Evolutionary conservation across 768 basidiomycete species (phyloP), one percentile per base, ranked within the genome.

Genomic region (Cystobasidium onofrii): DNA sequence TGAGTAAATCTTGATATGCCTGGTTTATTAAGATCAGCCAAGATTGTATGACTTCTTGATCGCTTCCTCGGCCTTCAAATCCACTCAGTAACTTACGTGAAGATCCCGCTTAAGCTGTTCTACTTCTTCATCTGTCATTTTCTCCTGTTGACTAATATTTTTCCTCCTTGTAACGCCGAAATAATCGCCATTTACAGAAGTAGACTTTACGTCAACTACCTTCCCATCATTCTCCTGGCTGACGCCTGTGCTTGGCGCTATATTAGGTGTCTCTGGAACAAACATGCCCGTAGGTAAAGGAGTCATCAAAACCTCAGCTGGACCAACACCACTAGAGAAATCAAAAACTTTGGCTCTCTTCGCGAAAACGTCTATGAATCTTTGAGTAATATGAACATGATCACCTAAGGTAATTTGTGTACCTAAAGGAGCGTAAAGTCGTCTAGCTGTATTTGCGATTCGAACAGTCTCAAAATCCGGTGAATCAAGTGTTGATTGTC

Each of bases 361-460:
- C 17, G 89, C 89, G 80, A 94, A 90, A 1, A 84, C 86, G 76
- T 91, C 90, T 18, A 90, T 84, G 79, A 93, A 94, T 52, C 85
- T 83, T 78, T 88, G 85, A 46, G 86, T 87, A 9, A 91, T 84
- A 25, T 91, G 86, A 31, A 93, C 88, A 79, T 90, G 87, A 80
- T 94, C 89, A 13, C 92, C 91, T 18, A 94, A 83, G 69, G 85
- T 86, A 89, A 94, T 91, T 31, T 82, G 83, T 17, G 92, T 93
- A 50, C 92, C 92, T n/a, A 93, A 82, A 1, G 92, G 92, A 4
- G 87, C 90, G 77, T 94, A 94, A 57, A 94, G 87, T 31, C 89
- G 83, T 20, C 89, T 84, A 1, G 90, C 89, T 55, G 89, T 84
- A 80, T 91, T 90, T 27, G 89, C 88, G 25, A 85, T 86, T 55